Conservation (phyloP, 1,284 basidiomycete genomes). For the Garcileccinum viscosum region DNA sequence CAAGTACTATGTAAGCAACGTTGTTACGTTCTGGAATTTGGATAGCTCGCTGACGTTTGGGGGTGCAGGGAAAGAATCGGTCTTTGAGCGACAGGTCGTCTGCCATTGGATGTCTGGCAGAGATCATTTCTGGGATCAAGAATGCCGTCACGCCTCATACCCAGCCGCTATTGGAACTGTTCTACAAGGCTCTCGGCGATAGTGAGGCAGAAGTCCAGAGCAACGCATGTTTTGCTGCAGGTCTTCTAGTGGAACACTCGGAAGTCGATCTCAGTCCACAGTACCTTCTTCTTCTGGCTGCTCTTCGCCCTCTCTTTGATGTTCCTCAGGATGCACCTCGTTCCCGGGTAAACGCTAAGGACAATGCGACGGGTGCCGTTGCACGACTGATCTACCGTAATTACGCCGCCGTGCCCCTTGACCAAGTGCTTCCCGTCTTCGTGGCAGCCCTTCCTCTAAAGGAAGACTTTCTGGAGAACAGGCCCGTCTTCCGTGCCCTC, state of each 20-base stretch:
- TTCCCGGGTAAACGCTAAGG: slow-evolving; percentile 85
- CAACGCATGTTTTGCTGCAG: slow-evolving; percentile 95
- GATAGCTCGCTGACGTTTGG: slow-evolving; percentile 17
- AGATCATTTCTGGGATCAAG: slow-evolving; percentile 95
- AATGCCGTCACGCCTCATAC: slow-evolving; percentile 86
- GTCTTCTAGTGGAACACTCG: slow-evolving; percentile 91
- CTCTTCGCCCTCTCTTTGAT: slow-evolving; percentile 85
- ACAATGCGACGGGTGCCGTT: slow-evolving; percentile 96
- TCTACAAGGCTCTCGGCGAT: slow-evolving; percentile 85
- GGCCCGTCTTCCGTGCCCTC: slow-evolving; percentile 87
- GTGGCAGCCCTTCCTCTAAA: slow-evolving; percentile 85
- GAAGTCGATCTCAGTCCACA: slow-evolving; percentile 84
- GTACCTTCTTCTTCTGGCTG: slow-evolving; percentile 80
- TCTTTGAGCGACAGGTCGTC: slow-evolving; percentile 92
- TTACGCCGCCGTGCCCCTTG: slow-evolving; percentile 82
- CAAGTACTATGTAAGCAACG: slow-evolving; percentile 85
- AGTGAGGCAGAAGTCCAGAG: slow-evolving; percentile 91
- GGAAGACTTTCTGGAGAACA: slow-evolving; percentile 90
- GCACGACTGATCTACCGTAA: slow-evolving; percentile 89
- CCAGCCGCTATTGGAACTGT: slow-evolving; percentile 81
- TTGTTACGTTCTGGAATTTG: neutral
- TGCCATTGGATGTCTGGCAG: slow-evolving; percentile 92
- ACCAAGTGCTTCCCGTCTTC: slow-evolving; percentile 88
- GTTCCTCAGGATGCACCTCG: slow-evolving; percentile 66
- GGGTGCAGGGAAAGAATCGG: slow-evolving; percentile 76